Percentiles rank a stretch among this genome's conserved stretches.
These are phyloP conservation scores for Coemansia sp. DNA, from an alignment of 192 early-diverging fungal species.

Conservation along the genomic window DNA sequence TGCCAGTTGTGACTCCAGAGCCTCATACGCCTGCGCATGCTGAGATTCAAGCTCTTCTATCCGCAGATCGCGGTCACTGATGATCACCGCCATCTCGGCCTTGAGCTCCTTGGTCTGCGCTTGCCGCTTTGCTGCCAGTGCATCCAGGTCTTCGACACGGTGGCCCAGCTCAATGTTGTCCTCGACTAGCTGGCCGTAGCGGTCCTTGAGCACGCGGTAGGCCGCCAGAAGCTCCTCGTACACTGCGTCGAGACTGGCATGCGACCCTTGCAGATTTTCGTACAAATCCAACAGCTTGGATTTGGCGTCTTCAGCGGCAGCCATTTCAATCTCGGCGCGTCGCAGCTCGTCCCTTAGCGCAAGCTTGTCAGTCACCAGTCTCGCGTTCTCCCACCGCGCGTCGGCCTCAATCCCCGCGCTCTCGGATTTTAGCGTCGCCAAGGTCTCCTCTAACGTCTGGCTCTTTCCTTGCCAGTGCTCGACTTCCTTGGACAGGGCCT, in stretches of 20 bases:
- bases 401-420: constrained; percentile 47
- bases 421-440: constrained; percentile 24
- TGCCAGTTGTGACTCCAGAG: constrained; percentile 21
- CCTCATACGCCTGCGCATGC: constrained; percentile 20
- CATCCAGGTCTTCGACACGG: constrained; percentile 15
- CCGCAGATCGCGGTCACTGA: neutral
- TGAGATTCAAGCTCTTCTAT: constrained; percentile 16
- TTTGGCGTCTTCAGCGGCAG: constrained; percentile 39
- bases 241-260: constrained; percentile 33
- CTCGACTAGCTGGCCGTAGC: constrained; percentile 31
- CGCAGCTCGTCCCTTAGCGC: constrained; percentile 50
- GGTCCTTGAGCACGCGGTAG: constrained; percentile 45
- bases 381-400: constrained; percentile 43
- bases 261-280: constrained; percentile 38
- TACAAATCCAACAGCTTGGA: constrained; percentile 41
- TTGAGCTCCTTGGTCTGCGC: constrained; percentile 13
- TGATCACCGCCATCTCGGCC: neutral
- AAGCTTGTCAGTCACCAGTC: constrained; percentile 52
- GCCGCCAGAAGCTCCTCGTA: constrained; percentile 45
- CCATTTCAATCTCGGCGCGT: constrained; percentile 52
- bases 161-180: constrained; percentile 16
- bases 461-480: constrained; percentile 50
- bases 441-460: constrained; percentile 34
- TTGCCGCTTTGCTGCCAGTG: neutral
- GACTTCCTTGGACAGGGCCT: constrained; percentile 43